Evolutionary conservation across 176 grass and related monocot species (phyloP).

Genomic region (Melocanna baccifera): DNA sequence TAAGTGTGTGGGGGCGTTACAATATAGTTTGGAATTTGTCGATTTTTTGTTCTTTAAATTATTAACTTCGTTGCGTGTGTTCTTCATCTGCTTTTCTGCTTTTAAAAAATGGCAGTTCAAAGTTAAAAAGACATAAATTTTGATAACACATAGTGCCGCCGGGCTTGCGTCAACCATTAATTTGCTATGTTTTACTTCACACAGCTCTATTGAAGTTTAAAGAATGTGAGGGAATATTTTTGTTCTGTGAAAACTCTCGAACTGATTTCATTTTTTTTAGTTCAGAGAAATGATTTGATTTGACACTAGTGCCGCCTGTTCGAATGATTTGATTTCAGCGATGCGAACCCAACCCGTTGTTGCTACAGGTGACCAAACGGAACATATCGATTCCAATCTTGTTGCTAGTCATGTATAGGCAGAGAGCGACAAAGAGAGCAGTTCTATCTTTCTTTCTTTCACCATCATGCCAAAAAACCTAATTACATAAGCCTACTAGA

Average conservation of each 20-base stretch:
- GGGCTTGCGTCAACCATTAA: not conserved
- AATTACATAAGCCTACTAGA: slow-evolving; percentile 29
- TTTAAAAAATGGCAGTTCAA: not conserved
- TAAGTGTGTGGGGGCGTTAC: too few species aligned
- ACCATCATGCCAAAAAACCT: slow-evolving; percentile 15
- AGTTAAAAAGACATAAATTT: not conserved
- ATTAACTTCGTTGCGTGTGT: not conserved
- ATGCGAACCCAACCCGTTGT: not conserved
- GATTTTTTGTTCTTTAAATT: not conserved
- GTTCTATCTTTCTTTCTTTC: not conserved
- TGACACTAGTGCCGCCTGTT: not conserved
- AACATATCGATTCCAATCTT: not conserved
- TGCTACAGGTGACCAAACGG: not conserved
- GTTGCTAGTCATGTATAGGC: not conserved
- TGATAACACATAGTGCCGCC: not conserved
- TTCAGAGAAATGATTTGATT: not conserved
- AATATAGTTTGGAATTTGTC: not conserved
- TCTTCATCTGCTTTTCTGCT: not conserved
- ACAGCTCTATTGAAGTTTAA: not conserved
- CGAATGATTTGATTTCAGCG: not conserved
- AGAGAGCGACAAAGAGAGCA: not conserved
- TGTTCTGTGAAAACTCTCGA: not conserved
- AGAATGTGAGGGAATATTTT: not conserved
- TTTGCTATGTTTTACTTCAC: not conserved
- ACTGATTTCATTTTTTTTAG: not conserved